These are phyloP conservation scores for Amniculicola lignicola DNA, from an alignment of 495 filamentous ascomycete species.

Conservation along the genomic window DNA sequence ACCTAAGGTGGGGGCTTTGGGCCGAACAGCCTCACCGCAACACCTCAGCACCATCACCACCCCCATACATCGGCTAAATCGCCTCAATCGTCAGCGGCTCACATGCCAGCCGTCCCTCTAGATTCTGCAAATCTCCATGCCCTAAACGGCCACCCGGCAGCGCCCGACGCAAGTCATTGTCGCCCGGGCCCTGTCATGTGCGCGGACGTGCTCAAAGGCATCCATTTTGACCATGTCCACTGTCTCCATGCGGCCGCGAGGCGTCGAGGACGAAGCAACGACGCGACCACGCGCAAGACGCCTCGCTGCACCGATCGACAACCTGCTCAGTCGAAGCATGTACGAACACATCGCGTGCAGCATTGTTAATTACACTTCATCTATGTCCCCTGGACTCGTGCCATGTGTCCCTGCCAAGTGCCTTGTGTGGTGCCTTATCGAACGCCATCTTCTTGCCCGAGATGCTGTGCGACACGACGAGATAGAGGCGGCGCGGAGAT, in stretches of 20 bases:
- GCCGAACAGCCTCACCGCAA: background rate
- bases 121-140: background rate
- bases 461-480: too few species aligned
- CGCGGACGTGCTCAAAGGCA: background rate
- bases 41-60: background rate
- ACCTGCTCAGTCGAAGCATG: background rate
- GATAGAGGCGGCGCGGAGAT: too few species aligned
- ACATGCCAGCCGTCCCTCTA: background rate
- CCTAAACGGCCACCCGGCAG: background rate
- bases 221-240: background rate
- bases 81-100: background rate
- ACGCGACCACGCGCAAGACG: background rate
- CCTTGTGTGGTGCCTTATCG: too few species aligned
- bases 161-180: background rate
- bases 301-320: slow-evolving; percentile 19
- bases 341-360: slow-evolving; percentile 17
- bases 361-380: slow-evolving; percentile 16
- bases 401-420: slow-evolving; percentile 25
- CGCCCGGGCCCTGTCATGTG: background rate
- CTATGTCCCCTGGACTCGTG: slow-evolving; percentile 4
- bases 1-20: background rate
- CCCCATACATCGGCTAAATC: background rate
- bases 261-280: background rate
- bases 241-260: background rate
- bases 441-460: too few species aligned